Conservation (phyloP, 768 basidiomycete species). For the Leucocoprinus leucothites region DNA sequence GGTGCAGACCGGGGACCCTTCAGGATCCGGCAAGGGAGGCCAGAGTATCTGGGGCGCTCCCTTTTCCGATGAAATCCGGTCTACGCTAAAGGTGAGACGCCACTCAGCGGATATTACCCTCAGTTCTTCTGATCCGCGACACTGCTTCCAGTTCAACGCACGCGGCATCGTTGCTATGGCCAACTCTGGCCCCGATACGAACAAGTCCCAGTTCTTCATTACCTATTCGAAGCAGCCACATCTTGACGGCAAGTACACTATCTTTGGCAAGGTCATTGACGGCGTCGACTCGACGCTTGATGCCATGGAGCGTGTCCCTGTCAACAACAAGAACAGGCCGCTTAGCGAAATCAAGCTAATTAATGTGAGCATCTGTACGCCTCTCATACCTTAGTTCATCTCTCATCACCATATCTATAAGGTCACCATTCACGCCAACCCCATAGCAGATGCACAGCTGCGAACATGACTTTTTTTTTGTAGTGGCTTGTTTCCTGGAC, state of each 20-base stretch:
- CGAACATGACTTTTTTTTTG: constrained; percentile 20
- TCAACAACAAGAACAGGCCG: constrained; percentile 88
- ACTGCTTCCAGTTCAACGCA: constrained; percentile 74
- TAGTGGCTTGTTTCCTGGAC: too few species aligned
- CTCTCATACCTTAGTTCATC: constrained; percentile 9
- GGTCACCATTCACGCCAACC: constrained; percentile 93
- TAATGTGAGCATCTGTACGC: constrained; percentile 48
- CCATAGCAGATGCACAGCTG: constrained; percentile 78
- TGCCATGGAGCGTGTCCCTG: constrained; percentile 88
- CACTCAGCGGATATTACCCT: constrained; percentile 13
- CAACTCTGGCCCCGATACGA: constrained; percentile 90
- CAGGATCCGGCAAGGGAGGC: constrained; percentile 91
- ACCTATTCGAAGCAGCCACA: constrained; percentile 92
- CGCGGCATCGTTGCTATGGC: constrained; percentile 98
- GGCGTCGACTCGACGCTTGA: constrained; percentile 93
- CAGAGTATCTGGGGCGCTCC: constrained; percentile 95
- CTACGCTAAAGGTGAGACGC: constrained; percentile 80
- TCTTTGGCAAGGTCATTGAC: constrained; percentile 98
- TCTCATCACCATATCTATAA: constrained; percentile 24
- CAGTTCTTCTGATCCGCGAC: constrained; percentile 21
- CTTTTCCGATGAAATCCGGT: constrained; percentile 88
- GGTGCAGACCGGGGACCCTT: constrained; percentile 89
- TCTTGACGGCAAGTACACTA: constrained; percentile 92
- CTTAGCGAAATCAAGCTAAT: constrained; percentile 80
- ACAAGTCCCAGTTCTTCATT: constrained; percentile 90